These are phyloP conservation scores for Ogataea hybrid DNA, from an alignment of 1,139 yeast genomes.

Conservation along the genomic window DNA sequence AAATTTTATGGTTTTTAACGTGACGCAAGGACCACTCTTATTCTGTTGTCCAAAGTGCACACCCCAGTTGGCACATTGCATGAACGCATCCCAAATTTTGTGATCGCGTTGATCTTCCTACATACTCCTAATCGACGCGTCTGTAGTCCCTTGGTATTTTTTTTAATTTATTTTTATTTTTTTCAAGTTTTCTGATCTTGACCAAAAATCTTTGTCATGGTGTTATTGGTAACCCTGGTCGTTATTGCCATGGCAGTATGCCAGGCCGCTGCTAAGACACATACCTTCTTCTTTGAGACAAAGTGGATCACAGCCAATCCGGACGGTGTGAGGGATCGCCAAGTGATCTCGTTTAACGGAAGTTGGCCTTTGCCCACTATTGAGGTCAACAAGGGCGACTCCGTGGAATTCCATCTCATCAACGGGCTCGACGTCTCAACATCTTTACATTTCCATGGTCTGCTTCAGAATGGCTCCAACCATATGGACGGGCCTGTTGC, in stretches of 20 bases:
- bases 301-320: constrained; percentile 60
- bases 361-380: constrained; percentile 75
- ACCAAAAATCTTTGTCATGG: background rate
- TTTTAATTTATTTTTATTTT: background rate
- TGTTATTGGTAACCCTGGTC: background rate
- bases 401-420: constrained; percentile 54
- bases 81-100: too few relatives aligned
- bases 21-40: background rate
- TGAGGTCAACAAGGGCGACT: constrained; percentile 61
- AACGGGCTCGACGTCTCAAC: constrained; percentile 58
- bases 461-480: constrained; percentile 57
- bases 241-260: background rate
- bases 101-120: too few relatives aligned
- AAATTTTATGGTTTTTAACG: too few relatives aligned
- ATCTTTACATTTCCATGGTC: constrained; percentile 74
- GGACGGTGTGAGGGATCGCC: constrained; percentile 49
- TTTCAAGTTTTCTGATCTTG: background rate
- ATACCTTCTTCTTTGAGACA: constrained; percentile 50
- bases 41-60: background rate
- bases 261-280: constrained; percentile 41
- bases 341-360: constrained; percentile 65
- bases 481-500: constrained; percentile 80
- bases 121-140: background rate
- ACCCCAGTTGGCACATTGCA: too few relatives aligned
- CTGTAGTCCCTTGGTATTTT: background rate